Conservation (phyloP, 768 basidiomycete genomes). For the Coprinopsis sp. region DNA sequence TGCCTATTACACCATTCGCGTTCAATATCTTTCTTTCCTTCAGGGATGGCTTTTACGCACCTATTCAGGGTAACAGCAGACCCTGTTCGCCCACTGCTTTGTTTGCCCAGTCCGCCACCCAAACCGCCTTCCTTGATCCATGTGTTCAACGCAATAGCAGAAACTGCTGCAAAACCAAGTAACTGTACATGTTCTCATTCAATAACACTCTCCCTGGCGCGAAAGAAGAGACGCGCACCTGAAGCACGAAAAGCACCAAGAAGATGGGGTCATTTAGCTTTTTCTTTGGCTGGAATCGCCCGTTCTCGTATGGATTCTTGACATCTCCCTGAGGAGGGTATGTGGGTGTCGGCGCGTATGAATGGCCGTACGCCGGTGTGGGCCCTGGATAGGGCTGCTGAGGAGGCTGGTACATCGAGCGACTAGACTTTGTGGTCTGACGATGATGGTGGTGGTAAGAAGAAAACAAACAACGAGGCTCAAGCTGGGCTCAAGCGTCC, state of each 20-base stretch:
- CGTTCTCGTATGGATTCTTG: constrained; percentile 55
- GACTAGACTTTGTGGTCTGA: constrained; percentile 1
- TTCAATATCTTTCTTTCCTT: neutral
- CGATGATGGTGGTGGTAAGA: neutral
- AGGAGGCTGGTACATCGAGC: constrained; percentile 21
- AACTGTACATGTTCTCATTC: constrained; percentile 35
- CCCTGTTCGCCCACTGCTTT: constrained; percentile 53
- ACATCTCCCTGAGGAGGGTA: constrained; percentile 20
- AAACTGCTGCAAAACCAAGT: constrained; percentile 63
- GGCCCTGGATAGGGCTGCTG: constrained; percentile 34
- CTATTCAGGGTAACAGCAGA: constrained; percentile 60
- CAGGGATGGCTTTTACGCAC: constrained; percentile 29
- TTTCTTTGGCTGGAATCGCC: constrained; percentile 65
- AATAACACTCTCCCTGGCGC: neutral
- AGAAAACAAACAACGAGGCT: neutral
- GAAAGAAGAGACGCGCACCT: constrained; percentile 35
- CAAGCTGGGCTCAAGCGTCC: neutral
- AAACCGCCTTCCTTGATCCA: constrained; percentile 64
- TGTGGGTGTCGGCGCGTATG: constrained; percentile 24
- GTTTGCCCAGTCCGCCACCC: constrained; percentile 67
- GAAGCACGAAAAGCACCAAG: constrained; percentile 65
- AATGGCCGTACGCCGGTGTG: constrained; percentile 33
- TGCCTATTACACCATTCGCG: constrained; percentile 39
- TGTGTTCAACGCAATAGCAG: constrained; percentile 56
- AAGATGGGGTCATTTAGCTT: constrained; percentile 70